Evolutionary conservation across 257 asterid genomes (phyloP).

Genomic region (Echium plantagineum): DNA sequence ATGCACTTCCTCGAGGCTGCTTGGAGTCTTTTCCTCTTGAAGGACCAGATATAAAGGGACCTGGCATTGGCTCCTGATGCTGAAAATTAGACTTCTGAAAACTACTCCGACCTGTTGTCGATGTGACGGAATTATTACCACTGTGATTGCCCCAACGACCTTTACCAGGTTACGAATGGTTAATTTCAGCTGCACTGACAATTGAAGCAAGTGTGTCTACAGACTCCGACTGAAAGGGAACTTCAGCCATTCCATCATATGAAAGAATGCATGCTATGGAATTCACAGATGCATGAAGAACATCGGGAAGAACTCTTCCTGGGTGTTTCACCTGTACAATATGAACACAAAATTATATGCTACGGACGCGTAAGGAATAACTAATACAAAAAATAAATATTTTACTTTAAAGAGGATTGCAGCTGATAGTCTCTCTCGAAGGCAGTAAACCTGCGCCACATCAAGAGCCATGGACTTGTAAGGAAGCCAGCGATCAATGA

Average conservation of each 20-base stretch:
- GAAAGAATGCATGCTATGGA: conserved; percentile 52
- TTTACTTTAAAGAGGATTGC: conserved; percentile 64
- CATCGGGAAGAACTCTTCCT: conserved; percentile 41
- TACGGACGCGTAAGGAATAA: too few species aligned
- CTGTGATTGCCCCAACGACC: conserved; percentile 8
- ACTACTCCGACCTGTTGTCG: conserved; percentile 13
- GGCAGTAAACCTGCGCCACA: conserved; percentile 87
- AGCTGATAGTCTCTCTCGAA: conserved; percentile 74
- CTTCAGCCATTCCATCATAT: conserved; percentile 56
- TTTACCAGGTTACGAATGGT: conserved; percentile 18
- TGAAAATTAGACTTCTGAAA: conserved; percentile 10
- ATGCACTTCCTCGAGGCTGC: conserved; percentile 19
- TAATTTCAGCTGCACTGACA: conserved; percentile 33
- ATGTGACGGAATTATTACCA: conserved; percentile 11
- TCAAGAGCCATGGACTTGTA: conserved; percentile 70
- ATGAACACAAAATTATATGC: neutral
- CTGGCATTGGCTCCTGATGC: conserved; percentile 1
- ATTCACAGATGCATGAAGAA: conserved; percentile 50
- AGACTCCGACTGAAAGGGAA: conserved; percentile 27
- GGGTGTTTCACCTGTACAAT: conserved; percentile 49
- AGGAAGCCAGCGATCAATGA: conserved; percentile 73
- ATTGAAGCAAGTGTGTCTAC: conserved; percentile 27
- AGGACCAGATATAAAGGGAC: neutral
- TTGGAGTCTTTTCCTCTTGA: conserved; percentile 12
- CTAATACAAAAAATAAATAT: neutral